Conservation (phyloP, 805 yeast species). For the Cyberlindnera petersonii region DNA sequence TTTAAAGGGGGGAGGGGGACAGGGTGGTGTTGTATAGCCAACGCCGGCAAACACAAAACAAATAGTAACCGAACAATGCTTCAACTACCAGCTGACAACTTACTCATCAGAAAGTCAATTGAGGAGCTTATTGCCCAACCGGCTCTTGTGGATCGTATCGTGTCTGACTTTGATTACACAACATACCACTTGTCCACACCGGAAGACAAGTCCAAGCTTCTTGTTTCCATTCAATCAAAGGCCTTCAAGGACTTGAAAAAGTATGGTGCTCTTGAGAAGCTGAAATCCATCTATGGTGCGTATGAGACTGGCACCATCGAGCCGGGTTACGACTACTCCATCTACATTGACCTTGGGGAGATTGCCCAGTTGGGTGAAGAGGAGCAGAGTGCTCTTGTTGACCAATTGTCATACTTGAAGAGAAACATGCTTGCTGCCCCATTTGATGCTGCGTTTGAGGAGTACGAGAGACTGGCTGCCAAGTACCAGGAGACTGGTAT, state of each 20-base stretch:
- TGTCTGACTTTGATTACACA: conserved; percentile 94
- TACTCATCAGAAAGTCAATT: conserved; percentile 76
- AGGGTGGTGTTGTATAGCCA: background rate
- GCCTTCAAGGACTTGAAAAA: conserved; percentile 70
- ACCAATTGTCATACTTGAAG: conserved; percentile 69
- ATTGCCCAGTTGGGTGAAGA: conserved; percentile 41
- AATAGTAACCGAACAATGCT: conserved; percentile 51
- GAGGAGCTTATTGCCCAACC: conserved; percentile 61
- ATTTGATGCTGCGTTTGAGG: conserved; percentile 76
- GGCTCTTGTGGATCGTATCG: conserved; percentile 70
- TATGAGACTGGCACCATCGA: conserved; percentile 46
- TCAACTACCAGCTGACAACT: conserved; percentile 79
- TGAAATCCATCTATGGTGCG: conserved; percentile 48
- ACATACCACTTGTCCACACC: conserved; percentile 92
- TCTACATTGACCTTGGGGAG: conserved; percentile 57
- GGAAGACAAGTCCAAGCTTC: conserved; percentile 58
- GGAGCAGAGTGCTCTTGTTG: conserved; percentile 47
- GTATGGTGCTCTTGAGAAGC: conserved; percentile 58
- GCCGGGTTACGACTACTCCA: conserved; percentile 76
- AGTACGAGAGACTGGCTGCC: conserved; percentile 60
- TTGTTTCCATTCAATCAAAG: conserved; percentile 68
- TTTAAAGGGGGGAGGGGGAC: background rate
- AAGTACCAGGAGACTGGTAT: conserved; percentile 29
- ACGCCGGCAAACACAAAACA: no score
- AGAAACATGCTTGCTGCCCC: conserved; percentile 91